Percentiles rank a stretch among this genome's conserved stretches.
phyloP scores from a whole-genome alignment of 441 rosid genomes.

The Jatropha multifida region DNA sequence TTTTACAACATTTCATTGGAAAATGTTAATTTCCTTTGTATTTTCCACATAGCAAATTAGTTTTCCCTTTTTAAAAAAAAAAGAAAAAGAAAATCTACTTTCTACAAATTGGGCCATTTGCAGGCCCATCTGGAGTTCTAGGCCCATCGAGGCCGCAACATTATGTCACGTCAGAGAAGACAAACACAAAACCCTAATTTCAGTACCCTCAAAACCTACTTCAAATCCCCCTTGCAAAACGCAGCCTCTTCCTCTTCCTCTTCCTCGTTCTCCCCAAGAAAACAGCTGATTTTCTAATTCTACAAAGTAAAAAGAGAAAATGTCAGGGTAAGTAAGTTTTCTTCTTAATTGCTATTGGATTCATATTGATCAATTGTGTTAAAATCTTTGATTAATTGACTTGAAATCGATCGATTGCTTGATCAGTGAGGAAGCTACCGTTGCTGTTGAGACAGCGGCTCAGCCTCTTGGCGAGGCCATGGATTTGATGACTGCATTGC shows the following conservation, averaged over 20 bases:
- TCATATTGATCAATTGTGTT: background rate
- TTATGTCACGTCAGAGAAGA: too few species aligned
- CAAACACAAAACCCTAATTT: background rate
- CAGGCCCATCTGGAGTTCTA: background rate
- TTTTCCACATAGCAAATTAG: too few species aligned
- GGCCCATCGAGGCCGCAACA: background rate
- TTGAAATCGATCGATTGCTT: too few species aligned
- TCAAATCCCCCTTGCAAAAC: background rate
- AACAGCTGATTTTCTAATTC: background rate
- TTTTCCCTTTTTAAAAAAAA: too few species aligned
- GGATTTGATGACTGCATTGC: slow-evolving; percentile 81
- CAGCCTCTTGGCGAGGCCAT: slow-evolving; percentile 67
- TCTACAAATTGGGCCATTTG: background rate
- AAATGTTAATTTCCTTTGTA: too few species aligned
- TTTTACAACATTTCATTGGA: too few species aligned
- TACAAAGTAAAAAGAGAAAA: background rate
- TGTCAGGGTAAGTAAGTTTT: background rate
- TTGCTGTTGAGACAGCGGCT: slow-evolving; percentile 29
- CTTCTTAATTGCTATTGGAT: background rate
- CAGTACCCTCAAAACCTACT: background rate
- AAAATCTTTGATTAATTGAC: background rate
- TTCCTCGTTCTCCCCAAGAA: background rate
- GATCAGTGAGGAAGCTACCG: slow-evolving; percentile 63
- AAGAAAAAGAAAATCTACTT: background rate
- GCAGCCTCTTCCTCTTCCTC: background rate